A percentile compares a stretch with the other conserved stretches of the same genome.
Evolutionary conservation across 83 land plant species (phyloP).

Genomic region (Thuja plicata): DNA sequence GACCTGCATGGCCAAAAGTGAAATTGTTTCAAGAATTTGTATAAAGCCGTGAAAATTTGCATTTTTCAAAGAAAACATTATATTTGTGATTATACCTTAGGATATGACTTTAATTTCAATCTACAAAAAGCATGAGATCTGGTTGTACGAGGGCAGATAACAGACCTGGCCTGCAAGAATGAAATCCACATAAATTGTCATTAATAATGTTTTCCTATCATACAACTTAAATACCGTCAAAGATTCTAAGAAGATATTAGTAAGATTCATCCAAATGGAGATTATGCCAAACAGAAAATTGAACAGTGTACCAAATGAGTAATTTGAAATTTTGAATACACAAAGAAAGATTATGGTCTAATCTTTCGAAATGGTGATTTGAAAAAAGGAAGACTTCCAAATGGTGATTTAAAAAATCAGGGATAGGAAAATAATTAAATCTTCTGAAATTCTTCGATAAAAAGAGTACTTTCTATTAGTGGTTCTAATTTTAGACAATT

Average conservation of each 20-base stretch:
- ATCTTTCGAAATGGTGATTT: not conserved
- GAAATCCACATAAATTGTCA: not conserved
- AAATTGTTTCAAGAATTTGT: not conserved
- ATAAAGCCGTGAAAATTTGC: not conserved
- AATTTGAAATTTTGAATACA: not conserved
- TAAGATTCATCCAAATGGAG: too few species aligned
- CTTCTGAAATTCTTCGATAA: too few species aligned
- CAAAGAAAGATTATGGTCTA: not conserved
- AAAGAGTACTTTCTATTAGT: too few species aligned
- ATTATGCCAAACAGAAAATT: too few species aligned
- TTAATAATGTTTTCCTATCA: not conserved
- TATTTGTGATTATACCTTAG: slow-evolving; percentile 1
- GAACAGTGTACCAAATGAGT: not conserved
- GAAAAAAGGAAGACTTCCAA: not conserved
- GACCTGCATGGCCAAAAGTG: not conserved
- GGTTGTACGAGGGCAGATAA: not conserved
- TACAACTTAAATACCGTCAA: not conserved
- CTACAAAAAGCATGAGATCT: not conserved
- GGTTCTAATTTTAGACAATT: too few species aligned
- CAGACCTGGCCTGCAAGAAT: slow-evolving; percentile 6
- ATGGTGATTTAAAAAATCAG: not conserved
- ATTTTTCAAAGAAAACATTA: not conserved
- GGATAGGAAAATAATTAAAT: not conserved
- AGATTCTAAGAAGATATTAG: not conserved
- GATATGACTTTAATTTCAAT: not conserved